Base-by-base conservation (phyloP, 371 early-diverging fungal genomes). In the Circinella umbellata region DNA sequence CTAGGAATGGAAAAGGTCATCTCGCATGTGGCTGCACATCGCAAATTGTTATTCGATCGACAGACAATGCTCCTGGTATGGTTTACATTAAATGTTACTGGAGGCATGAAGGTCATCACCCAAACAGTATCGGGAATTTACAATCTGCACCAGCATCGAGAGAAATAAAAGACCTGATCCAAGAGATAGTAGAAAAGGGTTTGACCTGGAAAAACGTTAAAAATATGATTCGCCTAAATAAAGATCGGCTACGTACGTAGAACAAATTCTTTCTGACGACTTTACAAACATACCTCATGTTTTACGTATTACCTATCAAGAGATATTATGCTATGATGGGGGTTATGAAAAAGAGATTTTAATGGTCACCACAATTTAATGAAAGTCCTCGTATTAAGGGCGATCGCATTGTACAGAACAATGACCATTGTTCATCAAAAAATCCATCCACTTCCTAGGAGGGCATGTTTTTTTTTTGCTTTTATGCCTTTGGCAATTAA, bases 401-500 rank as follows among this genome's bases (percentile, higher is more conserved):
- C 10, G 34, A 5, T 15, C 17, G 27, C 27, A 59, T 59, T 34
- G 60, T 1, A 27, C 17, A 59, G 27, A 15, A 51, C 8, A 51
- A 51, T 51, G 51, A 7, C 14, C 51, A 51, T 51, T 51, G n/a
- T 3, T 1, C 51, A 15, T 51, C 2, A 14, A 51, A 51, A n/a
- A 51, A 51, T 1, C 3, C 1, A 15, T 6, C 51, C 1, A 51
- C 51, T n/a, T 51, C 2, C 51, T 7, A 51, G 15, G 51, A 51
- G 5, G 68, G 68, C 37, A 67, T 67, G 68, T 67, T 67, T 51
- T n/a, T n/a, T 49, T 0, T 61, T 48, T 49, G 68, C 61, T 37
- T 61, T 61, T 36, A 39, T 48, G 39, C 36, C 61, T 20, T 14
- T 61, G 68, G 68, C 68, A 67, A 46, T 27, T 67, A 35, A 4